Conservation (phyloP, 2,329 filamentous ascomycete genomes). For the Ceratocystis eucalypticola region DNA sequence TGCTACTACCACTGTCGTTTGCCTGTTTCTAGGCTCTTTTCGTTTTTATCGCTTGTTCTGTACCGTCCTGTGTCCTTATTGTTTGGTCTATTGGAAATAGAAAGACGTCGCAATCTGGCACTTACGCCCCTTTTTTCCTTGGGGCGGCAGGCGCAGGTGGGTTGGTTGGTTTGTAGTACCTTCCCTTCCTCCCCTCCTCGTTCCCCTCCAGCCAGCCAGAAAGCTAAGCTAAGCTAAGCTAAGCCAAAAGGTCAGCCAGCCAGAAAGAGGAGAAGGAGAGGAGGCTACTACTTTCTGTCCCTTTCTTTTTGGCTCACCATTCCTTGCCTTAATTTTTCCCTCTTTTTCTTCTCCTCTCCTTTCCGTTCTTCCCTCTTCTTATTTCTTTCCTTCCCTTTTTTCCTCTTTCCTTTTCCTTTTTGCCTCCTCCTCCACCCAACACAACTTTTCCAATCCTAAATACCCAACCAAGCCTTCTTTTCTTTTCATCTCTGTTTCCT, state of each 20-base stretch:
- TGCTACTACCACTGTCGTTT: neutral
- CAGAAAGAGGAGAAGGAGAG: neutral
- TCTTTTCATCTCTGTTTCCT: slow-evolving; percentile 12
- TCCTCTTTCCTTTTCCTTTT: slow-evolving; percentile 1
- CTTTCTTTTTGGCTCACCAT: slow-evolving; percentile 6
- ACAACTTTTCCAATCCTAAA: slow-evolving; percentile 15
- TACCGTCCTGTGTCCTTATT: neutral
- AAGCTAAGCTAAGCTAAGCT: no score
- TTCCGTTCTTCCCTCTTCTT: neutral
- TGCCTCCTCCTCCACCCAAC: slow-evolving; percentile 11
- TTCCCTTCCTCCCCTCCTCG: neutral
- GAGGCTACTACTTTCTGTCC: slow-evolving; percentile 4
- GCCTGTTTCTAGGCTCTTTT: neutral
- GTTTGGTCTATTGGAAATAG: neutral
- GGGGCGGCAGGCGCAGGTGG: neutral
- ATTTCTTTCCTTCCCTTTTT: slow-evolving; percentile 7
- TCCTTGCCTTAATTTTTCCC: slow-evolving; percentile 6
- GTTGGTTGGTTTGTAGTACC: neutral
- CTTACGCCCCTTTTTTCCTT: neutral
- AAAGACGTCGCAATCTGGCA: slow-evolving; percentile 2
- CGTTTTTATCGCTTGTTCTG: neutral
- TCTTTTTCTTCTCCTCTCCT: slow-evolving; percentile 10
- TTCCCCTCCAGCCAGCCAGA: neutral
- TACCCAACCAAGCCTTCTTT: slow-evolving; percentile 18
- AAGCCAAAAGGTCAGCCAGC: neutral